These are phyloP conservation scores for Nannizziopsis arthrosporioides DNA, from an alignment of 2,329 filamentous ascomycete genomes.

Conservation along the genomic window DNA sequence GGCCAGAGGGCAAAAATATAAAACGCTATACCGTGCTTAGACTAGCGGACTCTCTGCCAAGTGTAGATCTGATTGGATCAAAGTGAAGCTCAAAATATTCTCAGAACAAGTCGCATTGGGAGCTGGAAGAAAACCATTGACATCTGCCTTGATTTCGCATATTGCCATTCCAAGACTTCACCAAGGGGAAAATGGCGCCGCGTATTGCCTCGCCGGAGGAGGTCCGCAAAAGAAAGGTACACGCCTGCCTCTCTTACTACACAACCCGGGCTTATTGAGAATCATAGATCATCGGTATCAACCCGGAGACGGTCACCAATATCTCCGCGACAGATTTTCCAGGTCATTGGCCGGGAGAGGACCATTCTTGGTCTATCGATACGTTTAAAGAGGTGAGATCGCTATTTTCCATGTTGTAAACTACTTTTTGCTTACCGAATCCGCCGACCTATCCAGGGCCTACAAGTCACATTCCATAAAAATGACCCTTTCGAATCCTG, in stretches of 20 bases:
- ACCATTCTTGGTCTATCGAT: slow-evolving; percentile 65
- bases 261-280: neutral
- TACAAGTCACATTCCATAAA: slow-evolving; percentile 71
- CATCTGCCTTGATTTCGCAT: neutral
- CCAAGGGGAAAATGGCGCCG: slow-evolving; percentile 29
- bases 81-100: slow-evolving; percentile 1
- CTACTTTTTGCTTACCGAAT: neutral
- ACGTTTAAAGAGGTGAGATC: slow-evolving; percentile 51
- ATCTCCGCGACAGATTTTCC: slow-evolving; percentile 86
- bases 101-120: neutral
- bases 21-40: neutral
- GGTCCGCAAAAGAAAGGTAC: slow-evolving; percentile 34
- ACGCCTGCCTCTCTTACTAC: neutral
- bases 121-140: neutral
- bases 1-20: neutral
- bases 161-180: neutral
- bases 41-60: neutral
- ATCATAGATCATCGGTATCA: slow-evolving; percentile 68
- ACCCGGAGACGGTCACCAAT: slow-evolving; percentile 80
- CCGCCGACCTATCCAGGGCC: slow-evolving; percentile 36
- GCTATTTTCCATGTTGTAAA: slow-evolving; percentile 35
- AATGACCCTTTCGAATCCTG: slow-evolving; percentile 65
- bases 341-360: slow-evolving; percentile 78
- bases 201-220: slow-evolving; percentile 33
- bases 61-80: slow-evolving; percentile 1